Evolutionary conservation across 768 basidiomycete genomes (phyloP).

Genomic region (Boletus tylopilopsis): DNA sequence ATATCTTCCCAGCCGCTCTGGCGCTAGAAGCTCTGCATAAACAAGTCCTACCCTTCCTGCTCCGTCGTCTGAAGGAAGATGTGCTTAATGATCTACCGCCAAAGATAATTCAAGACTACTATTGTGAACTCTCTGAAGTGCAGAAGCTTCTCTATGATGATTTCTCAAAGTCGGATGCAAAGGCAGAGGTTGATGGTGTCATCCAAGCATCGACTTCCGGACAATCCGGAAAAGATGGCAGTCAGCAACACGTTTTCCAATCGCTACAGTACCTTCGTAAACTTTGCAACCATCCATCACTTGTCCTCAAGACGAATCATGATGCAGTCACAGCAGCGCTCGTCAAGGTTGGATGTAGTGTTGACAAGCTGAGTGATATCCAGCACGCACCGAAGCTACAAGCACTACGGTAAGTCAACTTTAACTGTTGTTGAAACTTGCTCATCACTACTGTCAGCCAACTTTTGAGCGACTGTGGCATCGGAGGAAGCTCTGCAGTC

Average conservation of each 20-base stretch:
- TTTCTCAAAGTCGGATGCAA: constrained; percentile 78
- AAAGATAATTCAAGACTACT: constrained; percentile 99
- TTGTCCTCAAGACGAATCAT: constrained; percentile 75
- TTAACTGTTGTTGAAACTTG: neutral
- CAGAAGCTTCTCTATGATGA: constrained; percentile 95
- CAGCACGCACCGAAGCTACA: constrained; percentile 91
- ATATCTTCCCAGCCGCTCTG: constrained; percentile 62
- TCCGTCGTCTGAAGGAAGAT: constrained; percentile 96
- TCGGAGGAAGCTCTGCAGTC: constrained; percentile 52
- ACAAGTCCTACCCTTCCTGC: constrained; percentile 96
- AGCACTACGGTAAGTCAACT: constrained; percentile 69
- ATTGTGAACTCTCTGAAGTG: constrained; percentile 93
- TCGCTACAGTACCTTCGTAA: constrained; percentile 95
- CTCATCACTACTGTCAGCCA: constrained; percentile 52
- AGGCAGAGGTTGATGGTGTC: constrained; percentile 57
- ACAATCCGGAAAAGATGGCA: constrained; percentile 36
- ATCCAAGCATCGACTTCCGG: constrained; percentile 44
- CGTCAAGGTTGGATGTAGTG: constrained; percentile 46
- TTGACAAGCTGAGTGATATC: constrained; percentile 64
- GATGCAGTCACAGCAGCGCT: constrained; percentile 58
- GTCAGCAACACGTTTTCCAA: constrained; percentile 91
- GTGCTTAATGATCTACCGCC: constrained; percentile 94
- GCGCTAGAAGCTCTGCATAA: constrained; percentile 97
- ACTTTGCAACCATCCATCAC: constrained; percentile 94
- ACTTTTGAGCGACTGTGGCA: constrained; percentile 91